A percentile compares a stretch with the other conserved stretches of the same genome.
phyloP scores from a whole-genome alignment of 306 rosid genomes.

The Rubus parviflorus region DNA sequence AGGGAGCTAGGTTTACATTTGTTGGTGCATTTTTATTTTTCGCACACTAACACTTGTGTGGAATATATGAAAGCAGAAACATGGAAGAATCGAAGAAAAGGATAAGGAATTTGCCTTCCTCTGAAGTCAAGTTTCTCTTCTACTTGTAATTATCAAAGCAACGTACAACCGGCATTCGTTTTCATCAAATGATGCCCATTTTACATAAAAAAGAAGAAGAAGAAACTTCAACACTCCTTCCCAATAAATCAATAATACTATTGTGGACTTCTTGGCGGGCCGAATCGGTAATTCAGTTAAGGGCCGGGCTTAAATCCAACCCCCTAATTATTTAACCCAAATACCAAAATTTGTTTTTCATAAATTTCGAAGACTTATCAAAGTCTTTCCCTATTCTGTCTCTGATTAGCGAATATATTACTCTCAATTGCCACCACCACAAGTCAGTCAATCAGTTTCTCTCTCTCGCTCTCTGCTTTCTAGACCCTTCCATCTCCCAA shows the following conservation, averaged over 20 bases:
- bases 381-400: neutral
- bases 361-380: neutral
- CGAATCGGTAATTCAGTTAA: too few relatives aligned
- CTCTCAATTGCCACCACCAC: neutral
- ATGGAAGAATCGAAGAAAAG: neutral
- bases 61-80: neutral
- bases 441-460: conserved; percentile 8
- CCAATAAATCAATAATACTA: too few relatives aligned
- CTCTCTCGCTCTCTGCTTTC: conserved; percentile 13
- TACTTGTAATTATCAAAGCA: too few relatives aligned
- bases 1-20: too few relatives aligned
- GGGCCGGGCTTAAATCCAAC: too few relatives aligned
- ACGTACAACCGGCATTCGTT: too few relatives aligned
- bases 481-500: conserved; percentile 15
- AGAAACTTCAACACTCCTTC: too few relatives aligned
- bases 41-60: neutral
- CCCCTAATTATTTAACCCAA: too few relatives aligned
- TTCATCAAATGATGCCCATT: too few relatives aligned
- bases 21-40: neutral
- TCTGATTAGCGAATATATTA: neutral
- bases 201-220: too few relatives aligned
- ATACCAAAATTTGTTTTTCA: too few relatives aligned
- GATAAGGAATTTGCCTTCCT: neutral
- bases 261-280: too few relatives aligned
- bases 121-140: neutral